Conservation (phyloP, 228 moss, liverwort and hornwort genomes). For the Sphagnum magellanicum region DNA sequence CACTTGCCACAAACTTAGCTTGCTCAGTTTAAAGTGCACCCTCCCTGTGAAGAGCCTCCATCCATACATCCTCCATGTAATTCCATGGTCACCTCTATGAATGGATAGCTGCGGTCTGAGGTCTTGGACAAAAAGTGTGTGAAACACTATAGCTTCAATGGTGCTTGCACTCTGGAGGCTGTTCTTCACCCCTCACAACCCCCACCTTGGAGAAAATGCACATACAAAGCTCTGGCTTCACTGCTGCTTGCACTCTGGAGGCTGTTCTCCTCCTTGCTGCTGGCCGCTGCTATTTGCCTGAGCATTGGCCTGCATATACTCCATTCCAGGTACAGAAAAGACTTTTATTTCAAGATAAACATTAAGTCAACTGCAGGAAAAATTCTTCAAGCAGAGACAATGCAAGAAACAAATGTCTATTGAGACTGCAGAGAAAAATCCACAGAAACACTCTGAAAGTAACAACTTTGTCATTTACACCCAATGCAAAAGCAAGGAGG, state of each 20-base stretch:
- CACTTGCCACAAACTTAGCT: no score
- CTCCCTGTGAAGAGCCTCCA: no score
- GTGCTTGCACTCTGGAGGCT: no score
- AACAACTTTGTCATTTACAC: background rate
- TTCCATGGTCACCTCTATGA: no score
- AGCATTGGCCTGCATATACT: conserved; percentile 34
- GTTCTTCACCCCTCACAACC: no score
- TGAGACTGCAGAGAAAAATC: background rate
- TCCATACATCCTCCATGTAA: no score
- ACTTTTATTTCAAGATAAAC: background rate
- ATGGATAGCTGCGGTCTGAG: no score
- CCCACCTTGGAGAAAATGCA: no score
- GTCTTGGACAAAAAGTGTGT: no score
- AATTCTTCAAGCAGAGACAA: background rate
- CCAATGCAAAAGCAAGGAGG: background rate
- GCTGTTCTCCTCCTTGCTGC: conserved; percentile 70
- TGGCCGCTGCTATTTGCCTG: conserved; percentile 41
- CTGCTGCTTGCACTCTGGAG: conserved; percentile 95
- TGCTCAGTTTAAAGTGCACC: no score
- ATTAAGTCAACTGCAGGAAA: background rate
- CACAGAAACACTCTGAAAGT: background rate
- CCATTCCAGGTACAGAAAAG: background rate
- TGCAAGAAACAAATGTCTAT: background rate
- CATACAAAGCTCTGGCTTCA: conserved; percentile 9
- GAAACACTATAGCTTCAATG: no score